These are phyloP conservation scores for Chaetomium strumarium DNA, from an alignment of 2,329 filamentous ascomycete species.

Conservation along the genomic window DNA sequence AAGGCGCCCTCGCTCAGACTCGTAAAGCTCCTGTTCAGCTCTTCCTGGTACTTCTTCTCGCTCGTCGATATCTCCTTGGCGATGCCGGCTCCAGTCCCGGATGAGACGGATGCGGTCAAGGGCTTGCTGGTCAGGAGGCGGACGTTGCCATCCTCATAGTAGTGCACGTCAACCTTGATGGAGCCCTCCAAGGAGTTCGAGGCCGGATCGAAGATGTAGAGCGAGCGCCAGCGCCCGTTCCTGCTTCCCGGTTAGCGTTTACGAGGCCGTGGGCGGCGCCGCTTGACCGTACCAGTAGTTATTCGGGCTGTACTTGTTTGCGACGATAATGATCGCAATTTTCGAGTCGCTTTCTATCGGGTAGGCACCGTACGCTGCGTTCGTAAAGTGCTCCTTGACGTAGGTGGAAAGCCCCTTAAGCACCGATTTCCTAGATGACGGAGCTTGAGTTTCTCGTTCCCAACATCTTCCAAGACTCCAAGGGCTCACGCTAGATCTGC, in stretches of 20 bases:
- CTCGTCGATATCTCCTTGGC: constrained; percentile 68
- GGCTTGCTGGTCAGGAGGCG: constrained; percentile 85
- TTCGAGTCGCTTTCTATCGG: constrained; percentile 69
- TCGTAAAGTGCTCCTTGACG: constrained; percentile 82
- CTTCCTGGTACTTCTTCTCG: constrained; percentile 94
- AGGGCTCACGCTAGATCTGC: constrained; percentile 68
- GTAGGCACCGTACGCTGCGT: constrained; percentile 74
- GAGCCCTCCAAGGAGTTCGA: constrained; percentile 64
- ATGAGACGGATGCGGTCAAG: constrained; percentile 55
- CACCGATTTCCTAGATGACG: constrained; percentile 63
- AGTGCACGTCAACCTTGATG: constrained; percentile 94
- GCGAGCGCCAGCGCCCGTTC: constrained; percentile 94
- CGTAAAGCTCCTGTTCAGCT: constrained; percentile 85
- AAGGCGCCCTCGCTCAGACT: constrained; percentile 90
- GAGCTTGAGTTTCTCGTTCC: neutral
- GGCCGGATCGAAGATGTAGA: constrained; percentile 73
- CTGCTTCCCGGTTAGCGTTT: constrained; percentile 36
- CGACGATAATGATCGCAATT: constrained; percentile 77
- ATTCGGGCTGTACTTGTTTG: constrained; percentile 95
- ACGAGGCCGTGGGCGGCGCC: neutral
- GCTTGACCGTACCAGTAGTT: constrained; percentile 74
- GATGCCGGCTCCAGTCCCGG: constrained; percentile 60
- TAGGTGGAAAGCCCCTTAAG: constrained; percentile 71
- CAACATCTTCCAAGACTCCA: neutral
- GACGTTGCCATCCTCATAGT: constrained; percentile 99